These are phyloP conservation scores for Blastomyces silverae DNA, from an alignment of 2,329 filamentous ascomycete genomes.

Conservation along the genomic window DNA sequence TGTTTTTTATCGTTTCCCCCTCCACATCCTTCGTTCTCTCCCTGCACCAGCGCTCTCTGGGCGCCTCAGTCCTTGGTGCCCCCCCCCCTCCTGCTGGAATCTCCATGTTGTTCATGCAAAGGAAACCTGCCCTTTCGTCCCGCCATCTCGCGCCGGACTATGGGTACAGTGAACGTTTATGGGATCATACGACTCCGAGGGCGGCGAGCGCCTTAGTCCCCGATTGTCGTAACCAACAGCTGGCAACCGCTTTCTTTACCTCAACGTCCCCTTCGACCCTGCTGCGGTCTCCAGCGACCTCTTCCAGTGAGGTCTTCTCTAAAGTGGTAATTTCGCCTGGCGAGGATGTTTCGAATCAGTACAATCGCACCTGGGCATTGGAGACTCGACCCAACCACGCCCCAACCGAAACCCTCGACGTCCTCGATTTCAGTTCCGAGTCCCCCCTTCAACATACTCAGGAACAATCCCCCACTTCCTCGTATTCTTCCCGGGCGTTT, in stretches of 20 bases:
- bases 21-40: neutral
- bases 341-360: slow-evolving; percentile 33
- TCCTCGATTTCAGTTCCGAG: slow-evolving; percentile 15
- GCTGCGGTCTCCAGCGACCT: slow-evolving; percentile 20
- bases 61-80: neutral
- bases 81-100: neutral
- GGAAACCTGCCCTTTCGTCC: slow-evolving; percentile 28
- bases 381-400: slow-evolving; percentile 14
- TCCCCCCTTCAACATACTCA: slow-evolving; percentile 18
- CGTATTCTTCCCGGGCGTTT: slow-evolving; percentile 20
- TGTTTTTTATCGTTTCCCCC: neutral
- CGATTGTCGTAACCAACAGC: slow-evolving; percentile 8
- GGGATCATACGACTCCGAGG: slow-evolving; percentile 22
- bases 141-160: slow-evolving; percentile 22
- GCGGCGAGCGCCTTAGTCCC: slow-evolving; percentile 18
- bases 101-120: slow-evolving; percentile 40
- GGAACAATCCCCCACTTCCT: slow-evolving; percentile 23
- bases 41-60: neutral
- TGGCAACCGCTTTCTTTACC: slow-evolving; percentile 2
- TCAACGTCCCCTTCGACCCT: neutral
- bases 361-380: slow-evolving; percentile 25
- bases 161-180: slow-evolving; percentile 18
- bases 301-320: slow-evolving; percentile 29
- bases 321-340: slow-evolving; percentile 31
- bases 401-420: slow-evolving; percentile 7